phyloP scores from a whole-genome alignment of 192 early-diverging fungal genomes.

The Podila epigama region DNA sequence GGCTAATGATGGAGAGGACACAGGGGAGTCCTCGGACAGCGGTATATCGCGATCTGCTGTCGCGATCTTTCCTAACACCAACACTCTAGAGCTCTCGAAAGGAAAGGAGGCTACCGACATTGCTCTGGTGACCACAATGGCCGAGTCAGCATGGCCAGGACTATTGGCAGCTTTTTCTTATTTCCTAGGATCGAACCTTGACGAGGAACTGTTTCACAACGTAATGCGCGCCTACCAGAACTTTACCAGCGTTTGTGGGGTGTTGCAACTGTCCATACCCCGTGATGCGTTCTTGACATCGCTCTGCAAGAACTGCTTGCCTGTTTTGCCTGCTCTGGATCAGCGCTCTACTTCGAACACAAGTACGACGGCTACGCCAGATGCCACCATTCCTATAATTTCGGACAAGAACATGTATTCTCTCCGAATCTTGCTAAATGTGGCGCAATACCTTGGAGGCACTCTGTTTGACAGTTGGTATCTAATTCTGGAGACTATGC shows the following conservation, averaged over 20 bases:
- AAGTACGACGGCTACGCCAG: conserved; percentile 25
- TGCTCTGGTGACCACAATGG: conserved; percentile 75
- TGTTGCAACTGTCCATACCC: conserved; percentile 77
- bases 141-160: conserved; percentile 81
- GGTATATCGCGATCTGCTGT: not conserved
- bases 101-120: conserved; percentile 53
- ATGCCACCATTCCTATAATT: conserved; percentile 44
- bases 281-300: conserved; percentile 87
- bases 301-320: conserved; percentile 87
- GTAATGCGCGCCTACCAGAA: conserved; percentile 74
- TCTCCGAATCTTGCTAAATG: conserved; percentile 72
- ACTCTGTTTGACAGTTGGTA: conserved; percentile 88
- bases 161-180: conserved; percentile 81
- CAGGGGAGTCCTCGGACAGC: conserved; percentile 2
- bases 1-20: conserved; percentile 21
- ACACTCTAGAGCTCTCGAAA: conserved; percentile 27
- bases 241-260: conserved; percentile 82
- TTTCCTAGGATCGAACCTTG: conserved; percentile 77
- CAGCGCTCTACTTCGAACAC: conserved; percentile 14
- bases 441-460: conserved; percentile 75
- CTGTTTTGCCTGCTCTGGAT: conserved; percentile 57
- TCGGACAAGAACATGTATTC: conserved; percentile 82
- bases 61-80: conserved; percentile 35
- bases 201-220: conserved; percentile 82
- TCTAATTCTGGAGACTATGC: conserved; percentile 85